Base-by-base conservation (phyloP, 2,329 filamentous ascomycete genomes). In the Clarireedia hainanense region DNA sequence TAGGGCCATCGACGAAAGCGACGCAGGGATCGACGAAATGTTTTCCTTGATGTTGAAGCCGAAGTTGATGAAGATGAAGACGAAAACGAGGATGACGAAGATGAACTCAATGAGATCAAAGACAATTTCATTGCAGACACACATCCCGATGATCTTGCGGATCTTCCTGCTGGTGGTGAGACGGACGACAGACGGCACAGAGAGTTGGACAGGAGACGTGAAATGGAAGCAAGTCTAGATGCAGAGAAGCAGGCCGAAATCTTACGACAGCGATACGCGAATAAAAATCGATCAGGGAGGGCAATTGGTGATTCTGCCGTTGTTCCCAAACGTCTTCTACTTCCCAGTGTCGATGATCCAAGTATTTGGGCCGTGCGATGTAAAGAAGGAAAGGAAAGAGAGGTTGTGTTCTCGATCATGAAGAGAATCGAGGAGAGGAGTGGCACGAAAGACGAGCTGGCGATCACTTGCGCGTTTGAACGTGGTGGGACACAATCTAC, bases 1-100 rank as follows among this genome's bases (percentile, higher is more conserved):
- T 64, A 85, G 80, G 79, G 78, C 57, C 83, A 89, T 67, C 88
- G 89, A 56, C 82, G 87, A 65, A 97, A 97, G 73, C 88, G 91
- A 57, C 74, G 79, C 68, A 86, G 85, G 70, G 84, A 88, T 62
- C 80, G 81, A 61, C 83, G 89, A 61, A 89, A 89, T 65, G 85
- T 87, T 67, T 96, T 96, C 82, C 85, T 99, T 74, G 94, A 99
- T 83, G 89, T 92, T 67, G 94, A 99, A 78, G 94, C 94, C 70
- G 94, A 96, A 74, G 94, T 99, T 64, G 94, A 97, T 68, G 94
- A 88, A 57, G 85, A 95, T 61, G 91, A 95, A 65, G 91, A 96
- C 65, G 88, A 90, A 63, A 86, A 81, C 63, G 88, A 89, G 59
- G 90, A 95, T 61, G 90, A 95, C 51, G 92, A 96, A 64, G 90